These are phyloP conservation scores for Aspergillus baeticus DNA, from an alignment of 495 filamentous ascomycete species.

Conservation along the genomic window DNA sequence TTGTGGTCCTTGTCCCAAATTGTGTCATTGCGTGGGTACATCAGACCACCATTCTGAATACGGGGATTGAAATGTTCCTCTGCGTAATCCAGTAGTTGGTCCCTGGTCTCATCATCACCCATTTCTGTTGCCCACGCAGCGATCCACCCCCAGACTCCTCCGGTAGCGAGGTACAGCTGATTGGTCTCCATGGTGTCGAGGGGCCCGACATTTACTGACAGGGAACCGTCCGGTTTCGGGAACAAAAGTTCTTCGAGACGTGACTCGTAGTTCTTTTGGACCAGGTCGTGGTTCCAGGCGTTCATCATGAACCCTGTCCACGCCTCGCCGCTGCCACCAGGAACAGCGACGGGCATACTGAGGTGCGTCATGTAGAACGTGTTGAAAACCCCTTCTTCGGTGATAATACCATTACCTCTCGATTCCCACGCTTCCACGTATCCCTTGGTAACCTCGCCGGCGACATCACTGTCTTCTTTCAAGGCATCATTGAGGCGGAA, in stretches of 20 bases:
- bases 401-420: background rate
- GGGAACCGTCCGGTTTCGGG: background rate
- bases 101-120: background rate
- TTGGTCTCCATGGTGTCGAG: background rate
- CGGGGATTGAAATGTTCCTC: background rate
- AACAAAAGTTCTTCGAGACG: background rate
- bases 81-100: background rate
- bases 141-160: conserved; percentile 3
- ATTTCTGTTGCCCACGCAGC: conserved; percentile 1
- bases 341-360: background rate
- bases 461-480: background rate
- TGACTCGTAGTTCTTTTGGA: background rate
- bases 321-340: background rate
- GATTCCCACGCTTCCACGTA: conserved; percentile 5
- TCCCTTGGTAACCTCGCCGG: background rate
- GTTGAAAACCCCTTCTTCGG: background rate
- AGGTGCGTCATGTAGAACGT: conserved; percentile 3
- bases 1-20: background rate
- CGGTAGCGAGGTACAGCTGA: background rate
- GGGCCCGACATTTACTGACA: background rate
- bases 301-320: conserved; percentile 3
- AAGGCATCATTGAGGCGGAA: conserved; percentile 6
- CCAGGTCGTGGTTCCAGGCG: conserved; percentile 7
- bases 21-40: background rate
- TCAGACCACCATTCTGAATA: conserved; percentile 2